Conservation (phyloP, 805 yeast genomes). For the Ogataea pignaliae region DNA sequence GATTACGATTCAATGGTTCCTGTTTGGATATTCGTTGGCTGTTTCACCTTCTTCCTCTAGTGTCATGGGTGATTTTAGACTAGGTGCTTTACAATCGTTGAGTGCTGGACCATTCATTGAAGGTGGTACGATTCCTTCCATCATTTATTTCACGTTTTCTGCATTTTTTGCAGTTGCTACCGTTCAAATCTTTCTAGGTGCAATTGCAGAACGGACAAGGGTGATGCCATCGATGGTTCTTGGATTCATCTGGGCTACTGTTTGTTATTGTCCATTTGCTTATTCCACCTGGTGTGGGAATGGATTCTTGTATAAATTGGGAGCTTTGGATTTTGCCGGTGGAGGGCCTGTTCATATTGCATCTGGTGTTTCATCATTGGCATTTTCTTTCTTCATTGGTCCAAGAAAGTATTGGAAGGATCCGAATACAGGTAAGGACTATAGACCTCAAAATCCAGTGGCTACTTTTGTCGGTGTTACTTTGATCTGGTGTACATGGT, state of each 20-base stretch:
- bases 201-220: conserved; percentile 41
- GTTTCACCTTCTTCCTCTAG: conserved; percentile 30
- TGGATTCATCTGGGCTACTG: conserved; percentile 37
- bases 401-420: conserved; percentile 33
- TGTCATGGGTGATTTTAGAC: conserved; percentile 33
- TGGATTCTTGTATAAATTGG: conserved; percentile 41
- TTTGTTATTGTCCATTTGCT: conserved; percentile 43
- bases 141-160: conserved; percentile 40
- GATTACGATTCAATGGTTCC: conserved; percentile 39
- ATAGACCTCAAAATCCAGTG: conserved; percentile 33
- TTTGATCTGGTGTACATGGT: conserved; percentile 46
- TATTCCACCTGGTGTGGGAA: conserved; percentile 43
- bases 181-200: conserved; percentile 43
- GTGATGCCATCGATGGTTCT: conserved; percentile 38
- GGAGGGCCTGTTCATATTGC: conserved; percentile 48
- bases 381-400: conserved; percentile 41
- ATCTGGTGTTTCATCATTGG: conserved; percentile 38
- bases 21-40: conserved; percentile 43
- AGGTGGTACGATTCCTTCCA: conserved; percentile 46
- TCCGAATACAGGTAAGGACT: conserved; percentile 26
- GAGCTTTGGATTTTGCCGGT: conserved; percentile 45
- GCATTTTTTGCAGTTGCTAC: conserved; percentile 46
- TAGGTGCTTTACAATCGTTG: conserved; percentile 37
- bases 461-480: conserved; percentile 41
- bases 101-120: conserved; percentile 37